These are phyloP conservation scores for Durio zibethinus DNA, from an alignment of 345 rosid genomes.

Conservation along the genomic window DNA sequence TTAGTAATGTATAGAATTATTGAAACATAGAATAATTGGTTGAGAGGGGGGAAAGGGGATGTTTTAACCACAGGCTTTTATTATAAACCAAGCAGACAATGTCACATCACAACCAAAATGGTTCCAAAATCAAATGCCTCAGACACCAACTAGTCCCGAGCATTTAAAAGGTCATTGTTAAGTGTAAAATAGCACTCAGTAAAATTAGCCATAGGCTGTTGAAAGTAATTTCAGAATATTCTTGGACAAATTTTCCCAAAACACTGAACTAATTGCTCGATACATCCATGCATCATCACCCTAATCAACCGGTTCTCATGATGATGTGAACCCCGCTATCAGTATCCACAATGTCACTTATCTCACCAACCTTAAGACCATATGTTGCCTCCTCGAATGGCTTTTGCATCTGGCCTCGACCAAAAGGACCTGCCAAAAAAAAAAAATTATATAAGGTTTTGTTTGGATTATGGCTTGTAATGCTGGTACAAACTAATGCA, in stretches of 20 bases:
- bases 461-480: not conserved
- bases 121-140: not conserved
- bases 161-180: not conserved
- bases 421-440: slow-evolving; percentile 64
- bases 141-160: not conserved
- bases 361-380: slow-evolving; percentile 80
- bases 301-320: slow-evolving; percentile 65
- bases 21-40: no score
- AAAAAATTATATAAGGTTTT: slow-evolving; percentile 2
- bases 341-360: slow-evolving; percentile 86
- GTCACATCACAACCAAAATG: not conserved
- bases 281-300: not conserved
- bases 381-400: slow-evolving; percentile 89
- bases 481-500: not conserved
- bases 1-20: no score
- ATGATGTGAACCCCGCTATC: slow-evolving; percentile 95
- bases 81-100: slow-evolving; percentile 1
- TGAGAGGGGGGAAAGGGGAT: no score
- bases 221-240: not conserved
- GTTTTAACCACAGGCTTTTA: not conserved
- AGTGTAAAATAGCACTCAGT: not conserved
- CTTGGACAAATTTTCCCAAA: not conserved
- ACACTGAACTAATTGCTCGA: not conserved
- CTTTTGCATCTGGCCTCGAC: slow-evolving; percentile 95
- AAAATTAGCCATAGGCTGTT: not conserved